These are phyloP conservation scores for Aegilops speltoides DNA, from an alignment of 176 grass and related monocot species.

Conservation along the genomic window DNA sequence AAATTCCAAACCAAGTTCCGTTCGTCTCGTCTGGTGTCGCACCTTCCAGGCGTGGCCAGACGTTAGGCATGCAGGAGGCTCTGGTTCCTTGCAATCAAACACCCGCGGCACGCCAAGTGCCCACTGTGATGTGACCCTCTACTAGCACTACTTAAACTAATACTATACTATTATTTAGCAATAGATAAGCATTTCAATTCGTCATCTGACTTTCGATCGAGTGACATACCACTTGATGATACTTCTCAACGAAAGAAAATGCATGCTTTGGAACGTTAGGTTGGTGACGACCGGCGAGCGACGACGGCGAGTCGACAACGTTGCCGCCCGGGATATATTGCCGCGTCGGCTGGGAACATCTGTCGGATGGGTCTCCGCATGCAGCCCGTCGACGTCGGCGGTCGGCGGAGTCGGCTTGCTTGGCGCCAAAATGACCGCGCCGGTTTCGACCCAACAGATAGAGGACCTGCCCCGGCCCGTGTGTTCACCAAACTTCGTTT, in stretches of 20 bases:
- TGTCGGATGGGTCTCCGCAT: neutral
- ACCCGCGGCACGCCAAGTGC: constrained; percentile 13
- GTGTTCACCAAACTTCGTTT: neutral
- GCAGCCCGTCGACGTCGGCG: neutral
- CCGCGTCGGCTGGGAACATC: constrained; percentile 13
- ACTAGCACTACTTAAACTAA: neutral
- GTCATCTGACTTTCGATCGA: neutral
- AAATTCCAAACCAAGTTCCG: neutral
- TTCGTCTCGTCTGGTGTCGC: neutral
- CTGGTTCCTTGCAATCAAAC: neutral
- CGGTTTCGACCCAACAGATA: neutral
- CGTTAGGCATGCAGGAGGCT: neutral
- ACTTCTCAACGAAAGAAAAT: neutral
- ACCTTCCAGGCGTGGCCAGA: constrained; percentile 15
- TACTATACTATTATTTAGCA: no score
- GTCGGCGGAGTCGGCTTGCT: neutral
- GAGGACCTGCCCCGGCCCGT: neutral
- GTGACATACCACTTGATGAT: neutral
- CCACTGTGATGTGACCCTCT: constrained; percentile 22
- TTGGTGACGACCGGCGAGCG: neutral
- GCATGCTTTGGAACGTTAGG: neutral
- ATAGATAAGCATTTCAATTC: neutral
- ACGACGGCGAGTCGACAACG: neutral
- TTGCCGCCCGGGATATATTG: neutral
- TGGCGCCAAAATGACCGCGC: neutral